Evolutionary conservation across 2,329 filamentous ascomycete genomes (phyloP), one percentile per base, ranked within the genome.

Genomic region (Fusarium camptoceras): DNA sequence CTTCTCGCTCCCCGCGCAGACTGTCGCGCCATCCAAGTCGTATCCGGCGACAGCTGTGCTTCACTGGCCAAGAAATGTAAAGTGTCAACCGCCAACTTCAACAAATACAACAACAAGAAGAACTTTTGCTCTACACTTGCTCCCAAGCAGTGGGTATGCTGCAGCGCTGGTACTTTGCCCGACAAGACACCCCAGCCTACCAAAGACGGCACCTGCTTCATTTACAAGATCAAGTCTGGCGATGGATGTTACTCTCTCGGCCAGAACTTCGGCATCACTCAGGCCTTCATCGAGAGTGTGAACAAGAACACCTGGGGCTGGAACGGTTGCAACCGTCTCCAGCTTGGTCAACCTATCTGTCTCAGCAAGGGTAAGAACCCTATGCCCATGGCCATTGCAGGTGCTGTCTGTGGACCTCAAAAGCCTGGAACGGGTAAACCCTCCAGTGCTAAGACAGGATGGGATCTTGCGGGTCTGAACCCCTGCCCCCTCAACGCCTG

Each of bases 401-500:
- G 76, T 14, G 76, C 78, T 5, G 66, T 76, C 1, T 82, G 80
- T 18, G 80, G 81, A 1, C 80, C 81, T 2, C 75, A 77, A 53
- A 73, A 74, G 39, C 71, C 75, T 5, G 77, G 75, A 9, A 77
- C 79, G 0, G 55, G 48, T 14, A 66, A 64, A n/a, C 76, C 76
- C 0, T 18, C 72, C 0, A 70, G 76, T 15, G 59, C 68, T 2
- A 79, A 77, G n/a, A 78, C 71, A 16, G 37, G 59, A 1, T 63
- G 44, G 74, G 75, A 74, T 51, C 72, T 85, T 6, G 66, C 76
- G 1, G 69, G 75, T 11, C 72, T 87, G 8, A 87, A 86, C 63
- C 81, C 79, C 0, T 87, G 85, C 62, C 81, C 81, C 0, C 74
- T 84, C 1, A 82, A 82, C 27, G 79, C 77, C 1, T 83, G 81